Conservation (phyloP, 192 early-diverging fungal genomes). For the Coemansia sp. region DNA sequence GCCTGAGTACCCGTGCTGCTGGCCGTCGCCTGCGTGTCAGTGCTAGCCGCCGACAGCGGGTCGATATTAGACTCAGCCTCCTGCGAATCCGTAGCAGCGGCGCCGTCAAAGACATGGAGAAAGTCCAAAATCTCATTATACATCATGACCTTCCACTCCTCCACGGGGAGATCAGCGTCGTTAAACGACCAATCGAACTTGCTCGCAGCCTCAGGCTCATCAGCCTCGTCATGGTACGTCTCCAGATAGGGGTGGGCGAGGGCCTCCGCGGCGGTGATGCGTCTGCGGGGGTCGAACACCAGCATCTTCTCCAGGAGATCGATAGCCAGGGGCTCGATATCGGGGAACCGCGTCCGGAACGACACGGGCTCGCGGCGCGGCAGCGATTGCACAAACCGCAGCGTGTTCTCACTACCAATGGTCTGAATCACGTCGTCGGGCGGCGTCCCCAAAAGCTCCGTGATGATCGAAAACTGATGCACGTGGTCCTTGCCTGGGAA, state of each 20-base stretch:
- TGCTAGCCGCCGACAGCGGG: background rate
- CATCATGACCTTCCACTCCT: slow-evolving; percentile 90
- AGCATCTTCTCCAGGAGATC: slow-evolving; percentile 91
- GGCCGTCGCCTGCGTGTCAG: background rate
- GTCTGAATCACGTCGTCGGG: slow-evolving; percentile 89
- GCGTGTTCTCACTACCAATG: slow-evolving; percentile 90
- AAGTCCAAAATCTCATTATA: slow-evolving; percentile 81
- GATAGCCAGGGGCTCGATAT: slow-evolving; percentile 74
- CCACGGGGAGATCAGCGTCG: slow-evolving; percentile 83
- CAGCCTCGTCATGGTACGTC: slow-evolving; percentile 86
- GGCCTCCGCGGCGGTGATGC: slow-evolving; percentile 85
- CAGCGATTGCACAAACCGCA: slow-evolving; percentile 87
- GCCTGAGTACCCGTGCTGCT: background rate
- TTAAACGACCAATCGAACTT: slow-evolving; percentile 96
- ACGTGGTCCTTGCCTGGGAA: slow-evolving; percentile 96
- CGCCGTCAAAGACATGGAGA: slow-evolving; percentile 58
- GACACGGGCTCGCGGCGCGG: slow-evolving; percentile 78
- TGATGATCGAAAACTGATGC: slow-evolving; percentile 94
- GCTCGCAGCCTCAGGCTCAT: slow-evolving; percentile 79
- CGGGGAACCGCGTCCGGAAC: slow-evolving; percentile 79
- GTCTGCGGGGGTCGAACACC: slow-evolving; percentile 88
- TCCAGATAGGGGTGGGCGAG: slow-evolving; percentile 88
- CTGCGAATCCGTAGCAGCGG: background rate
- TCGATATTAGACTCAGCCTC: background rate
- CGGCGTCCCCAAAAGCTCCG: slow-evolving; percentile 88